Base-by-base conservation (phyloP, 805 yeast species). In the Tanozyma kutaoensis region DNA sequence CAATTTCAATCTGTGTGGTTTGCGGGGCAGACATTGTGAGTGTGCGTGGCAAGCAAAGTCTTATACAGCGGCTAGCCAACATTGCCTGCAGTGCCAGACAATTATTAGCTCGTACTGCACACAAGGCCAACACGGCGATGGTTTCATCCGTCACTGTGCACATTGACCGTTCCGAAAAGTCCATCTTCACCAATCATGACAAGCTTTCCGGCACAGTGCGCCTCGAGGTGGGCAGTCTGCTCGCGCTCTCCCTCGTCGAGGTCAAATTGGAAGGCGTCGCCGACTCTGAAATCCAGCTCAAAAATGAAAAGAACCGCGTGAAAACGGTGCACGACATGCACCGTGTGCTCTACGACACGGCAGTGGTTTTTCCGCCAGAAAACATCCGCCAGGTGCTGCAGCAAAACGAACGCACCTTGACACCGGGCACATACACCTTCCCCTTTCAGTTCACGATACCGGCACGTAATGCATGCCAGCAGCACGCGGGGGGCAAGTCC, bases 261-360 rank as follows among this genome's bases (percentile, higher is more conserved):
- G 72, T 69, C 24, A 69, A 69, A 36, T 46, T 69, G 11, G 67
- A 66, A 36, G 77, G 75, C 1, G 43, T 62, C 1, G 45, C 71
- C 8, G 43, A 41, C 21, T 48, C 72, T 10, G 20, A 17, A 17
- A 17, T 8, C 20, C 8, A 17, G 8, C n/a, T 30, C 33, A 11
- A 33, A 34, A 26, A 24, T 10, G 39, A 36, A 2, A 36, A 40
- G 23, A 33, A n/a, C n/a, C n/a, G 32, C 15, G 47, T 40, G 12
- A 31, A 36, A 20, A 39, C 38, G 6, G 26, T 55, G 7, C 43
- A 32, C 21, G 69, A 62, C 35, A 41, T 42, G 5, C 76, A 69
- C 39, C 57, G 58, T 30, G 45, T 69, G 8, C 47, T 69, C 13
- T 69, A 68, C 36, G 71, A 67, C 28, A 58, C 69, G 1, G 30